Evolutionary conservation across 2,329 filamentous ascomycete genomes (phyloP), one percentile per base, ranked within the genome.

Genomic region (Diaporthe caulivora): DNA sequence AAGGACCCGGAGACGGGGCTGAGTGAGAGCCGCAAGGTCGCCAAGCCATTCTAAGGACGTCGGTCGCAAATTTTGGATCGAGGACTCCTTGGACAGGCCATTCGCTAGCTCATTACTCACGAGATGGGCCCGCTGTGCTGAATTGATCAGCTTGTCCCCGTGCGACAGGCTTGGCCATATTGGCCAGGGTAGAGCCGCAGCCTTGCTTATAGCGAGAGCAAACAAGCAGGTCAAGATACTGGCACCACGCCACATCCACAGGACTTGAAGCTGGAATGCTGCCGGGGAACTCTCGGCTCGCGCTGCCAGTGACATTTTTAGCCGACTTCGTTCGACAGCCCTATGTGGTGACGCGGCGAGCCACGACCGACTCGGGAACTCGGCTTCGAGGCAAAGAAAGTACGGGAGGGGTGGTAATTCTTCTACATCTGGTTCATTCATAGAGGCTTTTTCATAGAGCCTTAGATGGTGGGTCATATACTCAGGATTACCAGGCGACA

Each of bases 1-100:
- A 90, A 90, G 80, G 96, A 98, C 85, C 91, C 92, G 0, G 91
- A 93, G 79, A 97, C 93, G 9, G 95, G 95, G 3, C 80, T 87
- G 58, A 91, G 87, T 77, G 97, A 98, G 88, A 85, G 85, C 77
- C 92, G 97, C 82, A 99, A 99, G 87, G 97, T 98, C 74, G 97
- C 97, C 26, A 97, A 97, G 85, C 97, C 97, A 34, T 94, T 94
- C 80, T 97, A 89, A 93, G 73, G 37, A 34, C 24, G 11, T 8
- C n/a, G 1, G 11, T 18, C 31, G n/a, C 44, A 21, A 1, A 13
- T 6, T 24, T 21, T 26, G 2, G 17, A 51, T 5, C 37, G 8
- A 26, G 31, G 17, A 67, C 62, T 53, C 3, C 15, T 40, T 21
- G 15, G 1, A 24, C 0, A 26, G 21, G 31, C 47, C 6, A 21